A percentile compares a stretch with the other conserved stretches of the same genome.
Conservation (phyloP, 2,329 filamentous ascomycete genomes). For the Aspergillus sp. region DNA sequence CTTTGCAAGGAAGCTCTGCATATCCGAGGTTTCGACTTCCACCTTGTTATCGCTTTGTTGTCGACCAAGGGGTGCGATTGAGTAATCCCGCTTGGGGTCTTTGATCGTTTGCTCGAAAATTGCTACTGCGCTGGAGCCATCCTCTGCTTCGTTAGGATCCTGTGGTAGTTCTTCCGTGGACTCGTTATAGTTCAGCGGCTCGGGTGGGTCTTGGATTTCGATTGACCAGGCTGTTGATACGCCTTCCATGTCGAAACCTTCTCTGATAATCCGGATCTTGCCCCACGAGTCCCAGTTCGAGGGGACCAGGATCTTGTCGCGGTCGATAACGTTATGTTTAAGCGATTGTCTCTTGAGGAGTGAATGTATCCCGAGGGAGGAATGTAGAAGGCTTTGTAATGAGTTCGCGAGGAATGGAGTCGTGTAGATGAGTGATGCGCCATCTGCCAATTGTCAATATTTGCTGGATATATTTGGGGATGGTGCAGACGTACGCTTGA, state of each 20-base stretch:
- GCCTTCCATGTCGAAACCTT: constrained; percentile 85
- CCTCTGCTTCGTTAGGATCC: constrained; percentile 15
- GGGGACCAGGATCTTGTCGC: constrained; percentile 89
- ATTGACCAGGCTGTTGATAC: constrained; percentile 79
- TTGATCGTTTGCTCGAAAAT: constrained; percentile 74
- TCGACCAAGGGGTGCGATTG: constrained; percentile 47
- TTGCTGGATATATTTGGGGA: not conserved
- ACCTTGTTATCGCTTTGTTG: constrained; percentile 35
- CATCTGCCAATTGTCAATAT: constrained; percentile 48
- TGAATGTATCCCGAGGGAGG: constrained; percentile 78
- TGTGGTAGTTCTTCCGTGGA: constrained; percentile 16
- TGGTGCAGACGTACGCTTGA: constrained; percentile 62
- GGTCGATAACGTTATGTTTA: constrained; percentile 85
- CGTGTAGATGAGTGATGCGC: constrained; percentile 78
- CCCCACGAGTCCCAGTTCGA: constrained; percentile 99
- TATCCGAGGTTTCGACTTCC: constrained; percentile 63
- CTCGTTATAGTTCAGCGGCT: constrained; percentile 17
- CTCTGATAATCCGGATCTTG: constrained; percentile 86
- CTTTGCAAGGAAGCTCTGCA: constrained; percentile 67
- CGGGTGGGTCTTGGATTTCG: constrained; percentile 59
- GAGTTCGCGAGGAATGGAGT: constrained; percentile 69
- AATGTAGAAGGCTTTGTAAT: constrained; percentile 73
- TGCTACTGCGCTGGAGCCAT: constrained; percentile 56
- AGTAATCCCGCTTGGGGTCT: constrained; percentile 61
- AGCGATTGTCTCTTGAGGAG: constrained; percentile 70